Base-by-base conservation (phyloP, 345 rosid species). In the Viola odorata region DNA sequence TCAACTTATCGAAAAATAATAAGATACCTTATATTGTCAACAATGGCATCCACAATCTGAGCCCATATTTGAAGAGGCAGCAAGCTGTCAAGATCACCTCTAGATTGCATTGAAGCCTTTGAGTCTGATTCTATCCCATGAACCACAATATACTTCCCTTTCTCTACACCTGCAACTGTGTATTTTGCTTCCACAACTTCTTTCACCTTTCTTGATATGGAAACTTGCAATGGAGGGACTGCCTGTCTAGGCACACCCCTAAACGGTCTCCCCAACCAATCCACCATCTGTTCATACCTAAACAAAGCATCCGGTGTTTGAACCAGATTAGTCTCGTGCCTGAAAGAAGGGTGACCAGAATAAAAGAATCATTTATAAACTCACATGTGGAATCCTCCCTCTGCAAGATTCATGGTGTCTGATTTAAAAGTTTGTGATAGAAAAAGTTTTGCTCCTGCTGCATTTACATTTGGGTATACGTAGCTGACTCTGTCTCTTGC, bases 51-150 rank as follows among this genome's bases (percentile, higher is more conserved):
- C 5, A 80, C 67, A 61, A 89, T 81, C 63, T 81, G 69, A 23
- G 84, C 92, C 96, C 98, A 92, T 48, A 74, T 60, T n/a, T 67
- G 12, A 45, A 89, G 66, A 37, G 90, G 85, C 66, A 92, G 79
- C 76, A 89, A 83, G 82, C 96, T 84, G 67, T 92, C 96, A 37
- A 73, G 51, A 62, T 89, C 96, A 40, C 98, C 96, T 65, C 77
- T 75, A 17, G 91, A 87, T 66, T 85, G 96, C 98, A 87, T 89
- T 39, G 96, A 89, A 44, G 98, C 96, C 80, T 87, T 80, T 11
- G 98, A 92, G 77, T 81, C 96, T n/a, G 96, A 89, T 71, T 87
- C 88, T 71, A 89, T 83, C 56, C 98, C 96, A 71, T 92, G 96
- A 72, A 92, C 81, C 69, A 89, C 96, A 52, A 89, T 58, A 72